Conservation (phyloP, 192 early-diverging fungal species). For the Podila horticola region DNA sequence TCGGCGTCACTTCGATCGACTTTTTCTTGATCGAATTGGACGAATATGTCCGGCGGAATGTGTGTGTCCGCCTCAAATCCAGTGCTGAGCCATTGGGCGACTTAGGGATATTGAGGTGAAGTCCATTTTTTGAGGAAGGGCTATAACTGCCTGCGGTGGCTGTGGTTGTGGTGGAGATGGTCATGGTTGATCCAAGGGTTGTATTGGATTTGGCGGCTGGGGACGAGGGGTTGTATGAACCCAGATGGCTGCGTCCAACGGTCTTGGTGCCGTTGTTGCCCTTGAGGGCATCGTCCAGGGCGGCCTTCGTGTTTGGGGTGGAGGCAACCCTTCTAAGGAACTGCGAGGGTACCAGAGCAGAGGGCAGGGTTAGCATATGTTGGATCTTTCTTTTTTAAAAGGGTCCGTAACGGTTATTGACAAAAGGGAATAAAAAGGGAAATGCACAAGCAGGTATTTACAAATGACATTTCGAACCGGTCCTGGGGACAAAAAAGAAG, state of each 20-base stretch:
- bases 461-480: neutral
- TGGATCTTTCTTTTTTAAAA: conserved; percentile 1
- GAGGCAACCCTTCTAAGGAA: conserved; percentile 61
- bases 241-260: conserved; percentile 19
- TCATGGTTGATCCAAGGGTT: conserved; percentile 44
- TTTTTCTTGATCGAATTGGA: conserved; percentile 84
- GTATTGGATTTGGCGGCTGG: conserved; percentile 34
- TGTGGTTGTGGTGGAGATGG: conserved; percentile 7
- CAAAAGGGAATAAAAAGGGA: neutral
- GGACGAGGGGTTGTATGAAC: conserved; percentile 23
- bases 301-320: conserved; percentile 57
- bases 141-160: conserved; percentile 17
- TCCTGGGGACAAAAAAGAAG: neutral
- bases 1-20: conserved; percentile 85
- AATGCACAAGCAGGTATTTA: neutral
- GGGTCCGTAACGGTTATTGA: conserved; percentile 14
- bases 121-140: conserved; percentile 10
- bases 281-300: conserved; percentile 6
- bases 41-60: conserved; percentile 83
- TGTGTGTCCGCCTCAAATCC: conserved; percentile 44
- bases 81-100: conserved; percentile 27
- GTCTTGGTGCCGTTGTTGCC: conserved; percentile 13
- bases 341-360: conserved; percentile 13
- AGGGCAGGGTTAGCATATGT: conserved; percentile 17
- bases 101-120: conserved; percentile 30